Evolutionary conservation across 768 basidiomycete species (phyloP), one percentile per base, ranked within the genome.

Genomic region (Calvatia gigantea): DNA sequence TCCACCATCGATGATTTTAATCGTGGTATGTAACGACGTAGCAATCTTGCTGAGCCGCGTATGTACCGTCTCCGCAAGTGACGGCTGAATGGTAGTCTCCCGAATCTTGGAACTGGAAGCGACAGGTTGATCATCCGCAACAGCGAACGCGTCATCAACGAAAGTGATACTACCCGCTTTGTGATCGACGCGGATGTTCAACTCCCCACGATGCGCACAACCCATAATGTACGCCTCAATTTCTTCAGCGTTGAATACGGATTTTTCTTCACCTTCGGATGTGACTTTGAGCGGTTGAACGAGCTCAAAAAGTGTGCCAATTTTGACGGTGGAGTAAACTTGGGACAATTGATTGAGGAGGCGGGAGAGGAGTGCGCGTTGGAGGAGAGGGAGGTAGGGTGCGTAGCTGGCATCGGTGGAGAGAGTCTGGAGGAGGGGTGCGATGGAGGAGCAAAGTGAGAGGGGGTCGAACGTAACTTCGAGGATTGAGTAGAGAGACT

Each of bases 401-500:
- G 87, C 76, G 63, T 90, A 94, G 1, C 83, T 76, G 8, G 78
- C 69, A 42, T 84, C 81, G 4, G 71, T 64, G 12, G 74, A 69
- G 54, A 95, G 81, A 4, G 75, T 64, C 39, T 80, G 72, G 52
- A 98, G 82, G 58, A 98, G 76, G 8, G 94, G 91, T 3, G 90
- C 85, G 39, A 93, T 85, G 58, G 82, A 79, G 4, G 80, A 68
- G 68, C 91, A 92, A 56, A 97, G 86, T 0, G 84, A 86, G 60
- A 96, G 82, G 0, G 96, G 96, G 67, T 98, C 93, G 64, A 98
- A 96, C 5, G 91, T 88, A 38, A 89, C 88, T 73, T 97, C 94
- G 61, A 99, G 85, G 47, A 94, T 83, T 64, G 83, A 82, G 78
- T 96, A 96, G 19, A 98, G 80, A 21, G 81, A 74, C 66, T 87